Base-by-base conservation (phyloP, 2,329 filamentous ascomycete genomes). In the Claviceps cyperi region DNA sequence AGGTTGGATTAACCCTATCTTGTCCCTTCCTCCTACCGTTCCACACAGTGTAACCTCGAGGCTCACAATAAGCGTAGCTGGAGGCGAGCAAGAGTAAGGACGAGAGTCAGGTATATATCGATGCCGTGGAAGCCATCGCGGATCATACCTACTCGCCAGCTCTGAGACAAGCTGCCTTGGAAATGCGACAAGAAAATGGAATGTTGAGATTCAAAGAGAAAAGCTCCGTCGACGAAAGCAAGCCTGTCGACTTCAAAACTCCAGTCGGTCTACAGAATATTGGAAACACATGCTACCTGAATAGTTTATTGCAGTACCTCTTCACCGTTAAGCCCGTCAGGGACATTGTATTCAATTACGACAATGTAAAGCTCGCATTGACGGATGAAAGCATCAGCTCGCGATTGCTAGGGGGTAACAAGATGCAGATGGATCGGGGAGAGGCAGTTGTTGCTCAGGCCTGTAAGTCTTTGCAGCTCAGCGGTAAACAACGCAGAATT, bases 271-370 rank as follows among this genome's bases (percentile, higher is more conserved):
- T 97, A 5, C 78, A 82, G 55, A 98, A 97, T 58, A 94, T 97
- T 51, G 90, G 92, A 52, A 98, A 98, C 60, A 98, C 94, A 0
- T 98, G 92, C 64, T 98, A 98, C 60, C 75, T 98, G 50, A 98
- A 98, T 70, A 97, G 91, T 66, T 77, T 98, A 46, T 73, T 98
- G 9, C 92, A 98, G 59, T 97, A 94, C 62, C 84, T 96, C 56
- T 96, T 94, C 63, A 94, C 90, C 0, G 79, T 97, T 50, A 83
- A 81, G 53, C 81, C 86, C 2, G 73, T 97, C 32, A 80, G 91
- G 47, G 77, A 92, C 5, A 77, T 96, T 55, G 81, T 96, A 3
- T 72, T 94, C 51, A 73, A 87, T 47, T 87, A 86, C 56, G 80
- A 91, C 24, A 66, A 80, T 4, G 78, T 83, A 59, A 78, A 83